These are phyloP conservation scores for Botrytis porri DNA, from an alignment of 2,329 filamentous ascomycete species.

Conservation along the genomic window DNA sequence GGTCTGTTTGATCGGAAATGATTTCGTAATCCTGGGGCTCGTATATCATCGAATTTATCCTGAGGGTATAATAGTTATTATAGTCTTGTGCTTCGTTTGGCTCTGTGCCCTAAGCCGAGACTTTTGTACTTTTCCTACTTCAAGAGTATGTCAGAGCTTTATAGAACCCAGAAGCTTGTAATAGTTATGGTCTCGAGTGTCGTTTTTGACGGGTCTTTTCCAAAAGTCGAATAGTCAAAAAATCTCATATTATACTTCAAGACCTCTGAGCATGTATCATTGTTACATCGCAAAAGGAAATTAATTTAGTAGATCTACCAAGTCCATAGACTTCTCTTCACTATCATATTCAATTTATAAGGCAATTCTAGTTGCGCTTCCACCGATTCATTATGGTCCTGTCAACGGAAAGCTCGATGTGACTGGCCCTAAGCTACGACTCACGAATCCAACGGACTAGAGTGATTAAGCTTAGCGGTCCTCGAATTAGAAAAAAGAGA, in stretches of 20 bases:
- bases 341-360: not conserved
- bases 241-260: not conserved
- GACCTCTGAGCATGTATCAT: not conserved
- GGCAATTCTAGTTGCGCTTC: not conserved
- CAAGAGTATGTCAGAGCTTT: not conserved
- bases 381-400: not conserved
- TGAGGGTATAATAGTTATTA: not conserved
- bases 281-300: not conserved
- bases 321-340: fast-evolving
- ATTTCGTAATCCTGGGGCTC: too few species aligned
- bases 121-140: not conserved
- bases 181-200: not conserved
- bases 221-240: not conserved
- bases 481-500: not conserved
- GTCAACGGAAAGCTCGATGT: not conserved
- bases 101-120: not conserved
- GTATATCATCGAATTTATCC: not conserved
- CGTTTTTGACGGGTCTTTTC: not conserved
- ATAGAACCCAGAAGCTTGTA: fast-evolving
- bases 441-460: not conserved
- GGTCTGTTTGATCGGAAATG: too few species aligned
- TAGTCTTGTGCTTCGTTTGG: not conserved
- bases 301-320: not conserved
- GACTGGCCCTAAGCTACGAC: too few species aligned
- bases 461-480: too few species aligned